Evolutionary conservation across 108 stramenopile genomes (phyloP).

Genomic region (Ochromonas danica): DNA sequence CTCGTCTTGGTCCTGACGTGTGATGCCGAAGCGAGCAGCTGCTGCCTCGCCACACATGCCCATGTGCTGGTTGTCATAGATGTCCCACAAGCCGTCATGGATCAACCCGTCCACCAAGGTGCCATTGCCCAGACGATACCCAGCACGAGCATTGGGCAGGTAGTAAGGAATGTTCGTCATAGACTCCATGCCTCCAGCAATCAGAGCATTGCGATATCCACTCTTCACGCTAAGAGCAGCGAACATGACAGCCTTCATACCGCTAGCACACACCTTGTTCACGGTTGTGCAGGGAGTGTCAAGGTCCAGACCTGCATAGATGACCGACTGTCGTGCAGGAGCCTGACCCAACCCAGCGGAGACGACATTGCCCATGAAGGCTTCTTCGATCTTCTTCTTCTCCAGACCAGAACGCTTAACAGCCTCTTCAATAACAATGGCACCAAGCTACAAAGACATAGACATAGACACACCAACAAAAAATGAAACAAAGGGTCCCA

Average conservation of each 20-base stretch:
- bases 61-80: conserved; percentile 94
- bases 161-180: conserved; percentile 96
- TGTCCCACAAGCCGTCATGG: conserved; percentile 91
- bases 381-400: conserved; percentile 41
- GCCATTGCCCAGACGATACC: conserved; percentile 62
- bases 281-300: conserved; percentile 62
- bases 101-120: conserved; percentile 77
- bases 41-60: conserved; percentile 91
- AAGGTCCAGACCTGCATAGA: conserved; percentile 62
- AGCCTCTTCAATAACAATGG: not conserved
- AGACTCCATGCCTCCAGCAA: conserved; percentile 81
- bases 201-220: conserved; percentile 1
- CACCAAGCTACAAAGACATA: too few relatives aligned
- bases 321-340: conserved; percentile 67
- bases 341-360: conserved; percentile 89
- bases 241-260: conserved; percentile 75
- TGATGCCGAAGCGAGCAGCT: conserved; percentile 64
- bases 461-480: too few relatives aligned
- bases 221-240: not conserved
- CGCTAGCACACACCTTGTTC: conserved; percentile 95
- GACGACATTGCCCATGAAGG: conserved; percentile 89
- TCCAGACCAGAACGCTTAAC: conserved; percentile 1
- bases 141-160: conserved; percentile 58
- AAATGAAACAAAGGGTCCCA: too few relatives aligned
- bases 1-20: conserved; percentile 88